These are phyloP conservation scores for Lasiosphaeria ovina DNA, from an alignment of 495 filamentous ascomycete genomes.

Conservation along the genomic window DNA sequence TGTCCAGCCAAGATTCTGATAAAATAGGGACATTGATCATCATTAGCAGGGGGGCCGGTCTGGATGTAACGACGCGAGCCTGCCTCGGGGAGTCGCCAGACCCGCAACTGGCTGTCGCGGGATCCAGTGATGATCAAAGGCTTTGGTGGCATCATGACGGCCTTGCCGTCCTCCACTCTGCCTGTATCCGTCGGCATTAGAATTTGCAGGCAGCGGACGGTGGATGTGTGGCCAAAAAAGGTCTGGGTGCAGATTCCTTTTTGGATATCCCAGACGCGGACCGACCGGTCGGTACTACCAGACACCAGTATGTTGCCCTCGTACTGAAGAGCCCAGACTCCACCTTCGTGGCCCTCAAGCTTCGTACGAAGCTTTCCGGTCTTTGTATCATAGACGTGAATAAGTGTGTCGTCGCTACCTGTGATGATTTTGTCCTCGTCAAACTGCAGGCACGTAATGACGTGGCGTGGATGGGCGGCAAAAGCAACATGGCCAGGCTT, in stretches of 20 bases:
- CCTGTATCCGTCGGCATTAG: conserved; percentile 81
- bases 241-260: conserved; percentile 86
- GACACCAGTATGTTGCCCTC: conserved; percentile 93
- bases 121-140: conserved; percentile 97
- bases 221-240: conserved; percentile 96
- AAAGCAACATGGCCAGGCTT: conserved; percentile 95
- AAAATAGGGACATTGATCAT: conserved; percentile 90
- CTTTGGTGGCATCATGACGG: conserved; percentile 84
- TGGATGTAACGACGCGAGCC: conserved; percentile 73
- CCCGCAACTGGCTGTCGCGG: conserved; percentile 86
- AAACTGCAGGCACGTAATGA: conserved; percentile 97
- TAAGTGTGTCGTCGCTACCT: conserved; percentile 95
- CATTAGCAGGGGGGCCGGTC: conserved; percentile 68
- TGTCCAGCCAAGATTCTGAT: conserved; percentile 84
- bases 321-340: conserved; percentile 97
- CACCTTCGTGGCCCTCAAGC: conserved; percentile 91
- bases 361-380: conserved; percentile 80
- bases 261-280: conserved; percentile 97
- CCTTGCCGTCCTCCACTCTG: conserved; percentile 64
- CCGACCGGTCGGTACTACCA: conserved; percentile 92
- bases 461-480: conserved; percentile 89
- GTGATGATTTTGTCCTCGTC: conserved; percentile 97
- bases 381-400: conserved; percentile 97
- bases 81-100: conserved; percentile 92
- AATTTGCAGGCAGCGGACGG: conserved; percentile 93